Evolutionary conservation across 306 rosid genomes (phyloP), one percentile per base, ranked within the genome.

Genomic region (Corylus avellana): DNA sequence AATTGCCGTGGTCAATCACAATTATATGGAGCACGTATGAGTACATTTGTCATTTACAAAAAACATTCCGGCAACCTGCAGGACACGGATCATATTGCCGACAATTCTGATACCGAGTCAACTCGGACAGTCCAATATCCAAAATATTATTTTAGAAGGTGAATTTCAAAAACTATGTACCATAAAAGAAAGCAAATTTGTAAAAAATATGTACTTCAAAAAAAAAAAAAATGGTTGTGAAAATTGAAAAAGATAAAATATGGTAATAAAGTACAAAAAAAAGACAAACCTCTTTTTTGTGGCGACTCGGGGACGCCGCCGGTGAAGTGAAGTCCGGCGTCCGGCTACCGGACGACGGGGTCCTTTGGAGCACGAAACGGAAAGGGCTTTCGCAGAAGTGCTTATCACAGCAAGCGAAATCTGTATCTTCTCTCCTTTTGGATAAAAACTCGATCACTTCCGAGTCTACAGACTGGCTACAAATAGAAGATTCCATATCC

Each of bases 311-410:
- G 10, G 97, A 90, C 1, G 77, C 11, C 32, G 72, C 77, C 84
- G 97, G 92, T 8, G 97, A 90, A 0, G 87, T 1, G 50, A 91
- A 89, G 18, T 91, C 97, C 53, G 97, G 98, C 37, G 92, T 89
- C 27, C 82, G 87, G 84, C 54, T 64, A 57, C 91, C 89, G 54
- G 91, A 37, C 9, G 90, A 75, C 1, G 86, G 86, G 53, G 78
- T 90, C 2, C 70, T 47, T 27, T 84, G 85, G 17, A 91, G 92
- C 42, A 84, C 90, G 64, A 92, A 92, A 62, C 86, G 93, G 57
- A 93, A 92, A 75, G 98, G 97, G 76, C 92, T 91, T 71, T 87
- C 84, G 47, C 90, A 89, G 75, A 80, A 84, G 50, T 55, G 67
- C 32, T 72, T 50, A 32, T 88, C 81, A 59, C 79, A 81, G 44